phyloP scores from a whole-genome alignment of 2,329 filamentous ascomycete species.

The Aphanoascus verrucosus region DNA sequence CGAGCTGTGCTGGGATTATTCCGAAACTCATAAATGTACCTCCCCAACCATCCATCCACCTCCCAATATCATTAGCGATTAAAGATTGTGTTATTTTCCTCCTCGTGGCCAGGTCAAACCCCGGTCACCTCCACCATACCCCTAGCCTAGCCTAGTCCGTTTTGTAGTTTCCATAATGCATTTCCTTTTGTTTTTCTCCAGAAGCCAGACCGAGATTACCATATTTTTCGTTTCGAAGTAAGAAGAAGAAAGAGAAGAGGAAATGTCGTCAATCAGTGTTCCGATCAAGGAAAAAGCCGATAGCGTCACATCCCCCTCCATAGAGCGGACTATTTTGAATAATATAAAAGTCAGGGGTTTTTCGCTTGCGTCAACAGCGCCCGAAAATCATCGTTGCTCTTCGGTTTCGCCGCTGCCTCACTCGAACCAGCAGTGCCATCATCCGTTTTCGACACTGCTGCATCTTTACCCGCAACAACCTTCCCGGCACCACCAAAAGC shows the following conservation, averaged over 20 bases:
- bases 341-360: too few relatives aligned
- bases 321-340: too few relatives aligned
- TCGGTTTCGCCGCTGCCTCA: constrained; percentile 26
- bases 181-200: not conserved
- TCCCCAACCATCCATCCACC: not conserved
- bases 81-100: not conserved
- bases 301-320: too few relatives aligned
- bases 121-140: too few relatives aligned
- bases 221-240: not conserved
- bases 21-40: not conserved
- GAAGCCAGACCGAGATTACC: not conserved
- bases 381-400: constrained; percentile 50
- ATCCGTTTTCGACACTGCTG: not conserved
- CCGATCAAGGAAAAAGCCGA: not conserved
- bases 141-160: not conserved
- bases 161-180: not conserved
- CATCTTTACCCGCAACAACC: too few relatives aligned
- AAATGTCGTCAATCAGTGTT: not conserved
- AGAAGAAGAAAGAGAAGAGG: not conserved
- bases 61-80: constrained; percentile 1
- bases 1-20: not conserved
- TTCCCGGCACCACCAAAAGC: not conserved
- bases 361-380: constrained; percentile 37
- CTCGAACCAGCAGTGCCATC: not conserved
- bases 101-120: not conserved